These are phyloP conservation scores for Cerrena zonata DNA, from an alignment of 1,284 basidiomycete genomes.

Conservation along the genomic window DNA sequence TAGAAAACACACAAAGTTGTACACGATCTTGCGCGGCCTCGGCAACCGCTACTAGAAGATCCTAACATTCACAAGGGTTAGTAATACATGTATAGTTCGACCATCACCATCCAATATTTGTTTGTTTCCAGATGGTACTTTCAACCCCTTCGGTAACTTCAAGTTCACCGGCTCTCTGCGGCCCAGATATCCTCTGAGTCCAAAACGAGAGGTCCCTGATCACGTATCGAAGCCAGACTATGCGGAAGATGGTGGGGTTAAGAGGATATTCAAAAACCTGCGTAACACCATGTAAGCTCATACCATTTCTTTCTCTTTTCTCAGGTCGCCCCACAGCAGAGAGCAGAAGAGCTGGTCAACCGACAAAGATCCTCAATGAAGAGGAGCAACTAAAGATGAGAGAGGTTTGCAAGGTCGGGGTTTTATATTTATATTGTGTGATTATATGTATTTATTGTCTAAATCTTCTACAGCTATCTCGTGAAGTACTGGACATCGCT, in stretches of 20 bases:
- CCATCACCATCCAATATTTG: not conserved
- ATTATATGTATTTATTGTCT: constrained; percentile 14
- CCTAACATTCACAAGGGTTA: constrained; percentile 29
- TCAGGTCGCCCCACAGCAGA: constrained; percentile 63
- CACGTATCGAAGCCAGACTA: constrained; percentile 80
- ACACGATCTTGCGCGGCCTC: constrained; percentile 56
- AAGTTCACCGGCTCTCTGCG: constrained; percentile 66
- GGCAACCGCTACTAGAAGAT: constrained; percentile 27
- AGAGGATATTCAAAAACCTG: constrained; percentile 21
- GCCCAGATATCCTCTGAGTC: constrained; percentile 72
- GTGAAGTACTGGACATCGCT: constrained; percentile 88
- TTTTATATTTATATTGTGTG: too few relatives aligned
- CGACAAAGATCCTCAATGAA: constrained; percentile 55
- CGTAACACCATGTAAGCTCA: constrained; percentile 25
- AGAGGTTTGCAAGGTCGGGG: constrained; percentile 64
- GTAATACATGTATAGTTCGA: not conserved
- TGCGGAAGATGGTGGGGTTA: constrained; percentile 58
- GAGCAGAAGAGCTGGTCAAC: constrained; percentile 49
- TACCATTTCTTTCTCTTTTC: constrained; percentile 12
- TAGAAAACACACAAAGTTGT: constrained; percentile 77
- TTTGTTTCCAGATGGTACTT: constrained; percentile 50
- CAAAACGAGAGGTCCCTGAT: constrained; percentile 62
- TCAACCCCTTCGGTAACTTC: constrained; percentile 69
- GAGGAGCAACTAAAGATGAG: constrained; percentile 80
- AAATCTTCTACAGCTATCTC: too few relatives aligned